Conservation (phyloP, 2,329 filamentous ascomycete genomes). For the Cercospora canescens region DNA sequence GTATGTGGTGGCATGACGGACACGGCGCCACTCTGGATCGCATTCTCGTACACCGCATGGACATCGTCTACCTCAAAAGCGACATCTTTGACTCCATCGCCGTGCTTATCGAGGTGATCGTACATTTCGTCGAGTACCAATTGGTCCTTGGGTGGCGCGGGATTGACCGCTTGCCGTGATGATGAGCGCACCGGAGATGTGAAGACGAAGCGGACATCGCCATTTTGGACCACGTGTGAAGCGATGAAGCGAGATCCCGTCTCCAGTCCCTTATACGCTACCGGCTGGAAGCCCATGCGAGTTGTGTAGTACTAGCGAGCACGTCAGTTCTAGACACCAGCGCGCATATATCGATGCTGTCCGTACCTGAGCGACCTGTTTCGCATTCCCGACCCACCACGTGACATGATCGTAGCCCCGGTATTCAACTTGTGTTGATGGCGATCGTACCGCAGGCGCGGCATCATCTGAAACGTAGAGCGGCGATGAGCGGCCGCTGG, state of each 20-base stretch:
- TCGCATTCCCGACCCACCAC: constrained; percentile 97
- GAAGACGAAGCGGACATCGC: constrained; percentile 77
- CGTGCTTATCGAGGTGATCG: constrained; percentile 79
- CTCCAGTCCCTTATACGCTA: constrained; percentile 86
- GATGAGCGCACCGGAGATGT: constrained; percentile 71
- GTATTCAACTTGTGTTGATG: constrained; percentile 48
- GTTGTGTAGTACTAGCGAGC: constrained; percentile 71
- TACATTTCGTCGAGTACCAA: constrained; percentile 72
- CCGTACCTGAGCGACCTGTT: constrained; percentile 70
- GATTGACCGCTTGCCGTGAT: constrained; percentile 25
- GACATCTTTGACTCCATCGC: constrained; percentile 92
- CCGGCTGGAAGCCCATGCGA: constrained; percentile 78
- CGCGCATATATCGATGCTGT: accelerated
- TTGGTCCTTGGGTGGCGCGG: constrained; percentile 56
- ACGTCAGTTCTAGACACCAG: neutral
- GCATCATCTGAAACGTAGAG: constrained; percentile 22
- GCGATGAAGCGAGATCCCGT: constrained; percentile 79
- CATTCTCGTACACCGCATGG: constrained; percentile 72
- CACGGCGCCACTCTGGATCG: constrained; percentile 64
- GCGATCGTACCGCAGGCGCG: constrained; percentile 14
- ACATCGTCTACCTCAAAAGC: constrained; percentile 93
- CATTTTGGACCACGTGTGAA: constrained; percentile 80
- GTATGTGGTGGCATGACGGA: constrained; percentile 63
- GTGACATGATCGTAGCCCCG: constrained; percentile 89
- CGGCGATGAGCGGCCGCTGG: constrained; percentile 31